Evolutionary conservation across 148 eudicot genomes (phyloP), one percentile per base, ranked within the genome.

Genomic region (Persicaria maculosa): DNA sequence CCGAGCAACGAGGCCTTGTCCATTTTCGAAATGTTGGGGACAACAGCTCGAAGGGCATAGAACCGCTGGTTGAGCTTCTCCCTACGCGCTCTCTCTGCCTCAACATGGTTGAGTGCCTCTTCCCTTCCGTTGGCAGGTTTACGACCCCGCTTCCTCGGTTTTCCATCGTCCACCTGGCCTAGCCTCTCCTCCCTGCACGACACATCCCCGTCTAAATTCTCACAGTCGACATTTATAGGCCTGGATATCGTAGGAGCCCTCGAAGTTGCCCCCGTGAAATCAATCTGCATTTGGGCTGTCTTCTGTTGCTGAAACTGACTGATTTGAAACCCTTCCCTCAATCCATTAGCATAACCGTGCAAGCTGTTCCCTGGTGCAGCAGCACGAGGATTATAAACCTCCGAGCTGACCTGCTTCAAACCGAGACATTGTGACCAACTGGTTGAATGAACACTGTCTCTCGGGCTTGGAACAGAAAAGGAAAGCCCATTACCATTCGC

Each of bases 61-160:
- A 87, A 89, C 4, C 82, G 77, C 12, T 75, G 83, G 75, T 89
- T 89, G 5, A 89, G 84, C 84, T 84, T 86, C 79, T 87, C 87
- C 54, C 94, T 76, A 14, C 89, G 74, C 4, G 75, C 83, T 55
- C 88, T 75, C 84, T 87, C 91, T 4, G 94, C 91, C 79, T 84
- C 87, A 1, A 85, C 91, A 36, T 84, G 89, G 61, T 79, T 85
- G 14, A 89, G 82, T 4, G 93, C 85, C 83, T 86, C 90, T 22
- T 89, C 90, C 73, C 90, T 80, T 64, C 90, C 90, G 50, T 89
- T 89, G 7, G 88, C 90, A 0, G 93, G 90, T 54, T 86, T 89
- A 15, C 93, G 74, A 0, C 93, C 93, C 45, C 93, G 74, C 70
- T 89, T 89, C 50, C 91, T 74, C 61, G 91, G 91, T 78, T 84